Conservation (phyloP, 768 basidiomycete species). For the Boletus pseudo-olivaceus region DNA sequence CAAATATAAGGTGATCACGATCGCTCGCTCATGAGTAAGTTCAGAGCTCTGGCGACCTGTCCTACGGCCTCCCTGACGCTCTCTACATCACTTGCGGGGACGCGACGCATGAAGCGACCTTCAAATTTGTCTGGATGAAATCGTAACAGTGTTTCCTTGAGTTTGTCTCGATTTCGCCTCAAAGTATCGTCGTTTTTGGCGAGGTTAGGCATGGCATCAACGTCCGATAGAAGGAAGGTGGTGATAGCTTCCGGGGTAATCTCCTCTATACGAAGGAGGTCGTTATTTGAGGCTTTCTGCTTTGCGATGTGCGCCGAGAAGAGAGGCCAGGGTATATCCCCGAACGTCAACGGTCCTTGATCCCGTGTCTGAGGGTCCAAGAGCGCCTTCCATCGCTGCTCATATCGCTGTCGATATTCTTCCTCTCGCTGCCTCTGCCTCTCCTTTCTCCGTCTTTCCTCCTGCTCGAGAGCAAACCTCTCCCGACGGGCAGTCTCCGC, state of each 20-base stretch:
- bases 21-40: constrained; percentile 45
- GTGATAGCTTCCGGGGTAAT: constrained; percentile 55
- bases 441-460: constrained; percentile 46
- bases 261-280: constrained; percentile 38
- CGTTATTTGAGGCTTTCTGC: constrained; percentile 12
- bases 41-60: constrained; percentile 59
- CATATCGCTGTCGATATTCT: constrained; percentile 51
- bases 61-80: constrained; percentile 58
- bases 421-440: constrained; percentile 42
- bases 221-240: constrained; percentile 49
- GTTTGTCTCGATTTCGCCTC: constrained; percentile 55
- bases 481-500: constrained; percentile 52
- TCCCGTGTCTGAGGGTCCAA: constrained; percentile 31
- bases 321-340: constrained; percentile 76
- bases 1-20: not conserved
- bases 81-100: constrained; percentile 45
- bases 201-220: not conserved
- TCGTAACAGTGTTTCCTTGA: constrained; percentile 65
- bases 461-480: constrained; percentile 50
- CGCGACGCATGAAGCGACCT: constrained; percentile 58
- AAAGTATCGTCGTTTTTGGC: constrained; percentile 22
- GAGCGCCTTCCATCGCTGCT: constrained; percentile 54
- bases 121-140: constrained; percentile 86
- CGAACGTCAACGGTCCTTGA: constrained; percentile 40
- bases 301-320: constrained; percentile 29